Conservation (phyloP, 129 eudicot species). For the Flaveria robusta region DNA sequence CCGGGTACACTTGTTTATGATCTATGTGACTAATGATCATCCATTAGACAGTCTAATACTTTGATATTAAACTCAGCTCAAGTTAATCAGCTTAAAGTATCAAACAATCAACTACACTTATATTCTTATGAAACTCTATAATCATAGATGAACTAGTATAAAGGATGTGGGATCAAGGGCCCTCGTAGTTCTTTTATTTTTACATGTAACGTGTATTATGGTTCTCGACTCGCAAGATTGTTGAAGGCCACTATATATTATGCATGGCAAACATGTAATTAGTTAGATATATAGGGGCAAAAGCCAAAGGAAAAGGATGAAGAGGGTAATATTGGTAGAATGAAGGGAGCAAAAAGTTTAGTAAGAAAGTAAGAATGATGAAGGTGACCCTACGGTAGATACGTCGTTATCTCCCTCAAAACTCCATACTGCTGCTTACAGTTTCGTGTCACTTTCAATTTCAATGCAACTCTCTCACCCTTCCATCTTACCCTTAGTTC, state of each 20-base stretch:
- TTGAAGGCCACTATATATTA: not conserved
- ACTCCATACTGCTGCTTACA: constrained; percentile 23
- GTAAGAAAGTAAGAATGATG: constrained; percentile 29
- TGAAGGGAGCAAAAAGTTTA: constrained; percentile 20
- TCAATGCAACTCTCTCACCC: not conserved
- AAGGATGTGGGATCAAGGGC: too few species aligned
- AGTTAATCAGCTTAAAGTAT: too few species aligned
- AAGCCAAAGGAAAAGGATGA: not conserved
- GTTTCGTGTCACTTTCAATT: constrained; percentile 28
- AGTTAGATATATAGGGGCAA: not conserved
- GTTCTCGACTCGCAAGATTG: too few species aligned
- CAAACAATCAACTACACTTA: too few species aligned
- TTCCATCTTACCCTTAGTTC: constrained; percentile 12
- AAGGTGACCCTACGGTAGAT: constrained; percentile 28
- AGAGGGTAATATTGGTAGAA: not conserved
- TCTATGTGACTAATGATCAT: too few species aligned
- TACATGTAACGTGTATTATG: too few species aligned
- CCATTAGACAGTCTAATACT: too few species aligned
- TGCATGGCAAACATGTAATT: not conserved
- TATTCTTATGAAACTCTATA: too few species aligned
- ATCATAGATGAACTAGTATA: too few species aligned
- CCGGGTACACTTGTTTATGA: too few species aligned
- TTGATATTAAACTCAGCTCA: too few species aligned
- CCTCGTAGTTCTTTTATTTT: too few species aligned
- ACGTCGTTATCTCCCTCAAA: constrained; percentile 28